A percentile compares a stretch with the other conserved stretches of the same genome.
Conservation (phyloP, 2,329 filamentous ascomycete genomes). For the Fusarium protoensiforme region DNA sequence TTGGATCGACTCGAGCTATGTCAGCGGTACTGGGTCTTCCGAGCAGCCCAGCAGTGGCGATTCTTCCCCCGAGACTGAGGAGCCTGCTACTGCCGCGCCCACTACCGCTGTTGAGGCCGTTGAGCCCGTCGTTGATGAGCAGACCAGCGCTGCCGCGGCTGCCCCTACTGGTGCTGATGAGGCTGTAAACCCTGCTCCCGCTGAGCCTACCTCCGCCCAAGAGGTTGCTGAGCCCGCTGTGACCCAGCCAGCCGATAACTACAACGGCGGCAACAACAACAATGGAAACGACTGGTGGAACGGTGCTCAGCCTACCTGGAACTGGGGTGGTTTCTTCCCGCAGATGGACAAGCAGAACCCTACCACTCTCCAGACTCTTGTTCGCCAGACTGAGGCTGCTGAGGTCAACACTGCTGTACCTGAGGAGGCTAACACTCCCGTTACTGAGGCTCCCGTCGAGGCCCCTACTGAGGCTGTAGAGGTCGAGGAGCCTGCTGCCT, state of each 20-base stretch:
- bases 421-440: neutral
- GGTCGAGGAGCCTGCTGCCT: neutral
- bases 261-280: neutral
- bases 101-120: neutral
- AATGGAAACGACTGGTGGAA: neutral
- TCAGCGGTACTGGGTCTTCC: neutral
- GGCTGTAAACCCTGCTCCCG: neutral
- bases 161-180: neutral
- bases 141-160: neutral
- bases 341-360: neutral
- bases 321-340: neutral
- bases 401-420: neutral
- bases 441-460: neutral
- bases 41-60: neutral
- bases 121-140: neutral
- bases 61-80: neutral
- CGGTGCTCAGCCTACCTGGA: neutral
- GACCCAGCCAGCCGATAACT: neutral
- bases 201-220: neutral
- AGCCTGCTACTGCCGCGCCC: neutral
- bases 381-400: neutral
- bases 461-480: neutral
- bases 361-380: constrained; percentile 9
- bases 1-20: constrained; percentile 26
- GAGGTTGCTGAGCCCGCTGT: neutral